Base-by-base conservation (phyloP, 2,329 filamentous ascomycete genomes). In the Aspergillus transmontanensis region DNA sequence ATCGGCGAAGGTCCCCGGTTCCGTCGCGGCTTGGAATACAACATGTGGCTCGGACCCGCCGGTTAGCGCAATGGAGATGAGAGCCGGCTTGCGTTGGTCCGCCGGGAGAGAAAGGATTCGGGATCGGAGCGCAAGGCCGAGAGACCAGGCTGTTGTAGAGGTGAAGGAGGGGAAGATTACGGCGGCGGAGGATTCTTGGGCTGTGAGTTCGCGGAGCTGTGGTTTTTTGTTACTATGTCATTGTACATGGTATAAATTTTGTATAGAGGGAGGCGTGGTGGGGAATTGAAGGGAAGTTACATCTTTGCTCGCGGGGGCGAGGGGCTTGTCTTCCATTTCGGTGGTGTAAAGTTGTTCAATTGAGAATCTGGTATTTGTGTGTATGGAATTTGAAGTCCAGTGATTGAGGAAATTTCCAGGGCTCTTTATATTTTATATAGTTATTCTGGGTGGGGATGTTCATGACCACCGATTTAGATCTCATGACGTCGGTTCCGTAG, bases 11-110 rank as follows among this genome's bases (percentile, higher is more conserved):
- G 87, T 86, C 7, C 91, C 91, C 0, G 86, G 79, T 46, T 90
- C 86, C 0, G 89, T 90, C 4, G 86, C 87, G 62, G 83, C 82
- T 74, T 93, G 90, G 81, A 93, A 94, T 23, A 94, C 78, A 1
- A 87, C 81, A 70, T 90, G 89, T 19, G 78, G 76, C 0, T 69
- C 59, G 1, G 62, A 59, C 16, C 63, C 69, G 58, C 74, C 76
- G 23, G 72, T 68, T n/a, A 77, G 56, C 3, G 78, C 65, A 64
- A 82, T 81, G 51, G 73, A 77, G 67, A 82, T 76, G 1, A 81
- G 66, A 28, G 79, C 77, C 0, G 80, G 76, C 50, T 75, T 76
- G 70, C 75, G 75, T 43, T 75, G 73, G 1, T 62, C 12, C 1
- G 69, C 54, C 0, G 73, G 74, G 1, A 80, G 72, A 5, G 72